Evolutionary conservation across 192 early-diverging fungal species (phyloP), one percentile per base, ranked within the genome.

Genomic region (Hyaloraphidium curvatum): DNA sequence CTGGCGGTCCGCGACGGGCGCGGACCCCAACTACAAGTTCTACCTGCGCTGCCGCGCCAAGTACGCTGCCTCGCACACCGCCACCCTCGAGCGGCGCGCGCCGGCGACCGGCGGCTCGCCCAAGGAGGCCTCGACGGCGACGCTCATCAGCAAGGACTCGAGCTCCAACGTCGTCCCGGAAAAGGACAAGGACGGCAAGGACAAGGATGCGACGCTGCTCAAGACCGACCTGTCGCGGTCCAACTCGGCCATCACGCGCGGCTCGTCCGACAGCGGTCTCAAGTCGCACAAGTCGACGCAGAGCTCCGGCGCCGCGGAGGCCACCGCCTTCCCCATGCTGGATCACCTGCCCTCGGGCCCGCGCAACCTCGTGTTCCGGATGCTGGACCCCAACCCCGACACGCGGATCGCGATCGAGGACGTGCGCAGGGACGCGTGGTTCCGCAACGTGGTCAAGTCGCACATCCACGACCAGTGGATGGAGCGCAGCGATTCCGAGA

Each of bases 361-460:
- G 16, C 39, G 16, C 13, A 23, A 39, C 19, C 16, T 80, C 30
- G 77, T 87, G 28, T 58, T 63, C 22, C 66, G 70, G 33, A 80
- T 87, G 57, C 56, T 87, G 27, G 72, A 82, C 30, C 70, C 75
- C 2, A 71, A 81, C 33, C 60, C 66, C 4, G 59, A 56, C 25
- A 70, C 66, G 21, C 76, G 84, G 5, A 5, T 48, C 7, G 25
- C 43, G 19, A 25, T 19, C 7, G 43, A 9, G 7, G 43, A 48
- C 43, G 43, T 25, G 17, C 43, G 43, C 14, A 48, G 5, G 43
- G 43, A 48, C 43, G 14, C 7, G 14, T 48, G 43, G 43, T 48
- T 48, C 43, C 43, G 43, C 14, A 19, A 25, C 4, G 43, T 48
- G 5, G 43, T 48, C 7, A 48, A 5, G 7, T 14, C 14, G 43